Base-by-base conservation (phyloP, 2,329 filamentous ascomycete genomes). In the Pseudogymnoascus sp. region DNA sequence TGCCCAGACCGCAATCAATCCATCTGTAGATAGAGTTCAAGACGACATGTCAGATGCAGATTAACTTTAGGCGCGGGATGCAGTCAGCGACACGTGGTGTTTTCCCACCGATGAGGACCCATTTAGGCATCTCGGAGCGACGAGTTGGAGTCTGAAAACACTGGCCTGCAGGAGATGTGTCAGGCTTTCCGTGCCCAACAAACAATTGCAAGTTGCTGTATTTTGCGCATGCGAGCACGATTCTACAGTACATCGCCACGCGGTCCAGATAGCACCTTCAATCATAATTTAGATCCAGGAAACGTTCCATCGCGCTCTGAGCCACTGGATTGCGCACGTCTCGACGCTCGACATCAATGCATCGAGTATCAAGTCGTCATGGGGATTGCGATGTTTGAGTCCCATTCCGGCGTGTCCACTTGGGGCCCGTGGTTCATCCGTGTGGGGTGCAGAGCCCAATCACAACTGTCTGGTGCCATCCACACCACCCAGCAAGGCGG, bases 371-470 rank as follows among this genome's bases (percentile, higher is more conserved):
- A 31, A 52, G 45, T 52, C 26, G 26, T 6, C 23, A 52, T 52
- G 11, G 26, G 7, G 45, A 52, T 31, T 52, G 26, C n/a, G 8
- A 52, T 31, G 45, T 52, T 52, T 16, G 45, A 19, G 45, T 11
- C 31, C 26, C 5, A 52, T 52, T 52, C 45, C 45, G 45, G 45
- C 45, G 45, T 31, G 26, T 31, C 45, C 45, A 52, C 45, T 52
- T 26, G 45, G 26, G 45, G 45, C n/a, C 26, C 45, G 26, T 52
- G 45, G 26, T 33, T 52, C 31, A 26, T 8, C 7, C 26, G n/a
- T 52, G 45, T 52, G 45, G 45, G 45, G 45, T 52, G 26, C 45
- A 52, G 45, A 52, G 45, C 45, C 45, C 45, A 52, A 52, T 52
- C 45, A 52, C 26, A 26, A 12, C 1, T 11, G 45, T 31, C 26